Percentiles rank a stretch among this genome's conserved stretches.
Conservation (phyloP, 2,329 filamentous ascomycete genomes). For the Diaporthe sp. region DNA sequence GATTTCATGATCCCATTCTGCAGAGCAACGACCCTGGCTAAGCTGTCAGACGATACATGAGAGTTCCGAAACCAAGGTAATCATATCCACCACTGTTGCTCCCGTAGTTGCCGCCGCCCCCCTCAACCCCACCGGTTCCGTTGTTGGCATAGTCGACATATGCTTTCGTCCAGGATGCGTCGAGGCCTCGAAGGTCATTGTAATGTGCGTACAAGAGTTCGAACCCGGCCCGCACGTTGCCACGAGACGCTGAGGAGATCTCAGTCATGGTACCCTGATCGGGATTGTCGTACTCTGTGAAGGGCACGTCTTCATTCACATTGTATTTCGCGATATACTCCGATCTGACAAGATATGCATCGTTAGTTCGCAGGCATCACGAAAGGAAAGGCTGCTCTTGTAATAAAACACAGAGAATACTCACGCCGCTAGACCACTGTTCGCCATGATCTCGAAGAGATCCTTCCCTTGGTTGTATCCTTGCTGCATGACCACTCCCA, state of each 20-base stretch:
- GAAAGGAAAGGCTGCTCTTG: neutral
- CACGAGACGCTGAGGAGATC: constrained; percentile 52
- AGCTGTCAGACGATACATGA: constrained; percentile 45
- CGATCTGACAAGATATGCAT: constrained; percentile 43
- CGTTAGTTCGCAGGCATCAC: constrained; percentile 22
- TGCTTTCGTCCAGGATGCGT: constrained; percentile 53
- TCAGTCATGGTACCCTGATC: constrained; percentile 49
- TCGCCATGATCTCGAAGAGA: constrained; percentile 49
- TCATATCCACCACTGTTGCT: constrained; percentile 57
- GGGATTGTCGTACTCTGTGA: constrained; percentile 54
- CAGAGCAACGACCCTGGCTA: neutral
- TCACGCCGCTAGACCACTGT: constrained; percentile 54
- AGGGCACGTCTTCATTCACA: constrained; percentile 57
- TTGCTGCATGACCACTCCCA: constrained; percentile 53
- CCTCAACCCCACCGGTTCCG: constrained; percentile 54
- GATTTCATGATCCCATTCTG: neutral
- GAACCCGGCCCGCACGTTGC: constrained; percentile 53
- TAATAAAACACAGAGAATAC: constrained; percentile 11
- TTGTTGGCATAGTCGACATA: constrained; percentile 54
- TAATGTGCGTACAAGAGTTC: constrained; percentile 59
- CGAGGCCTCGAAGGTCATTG: constrained; percentile 51
- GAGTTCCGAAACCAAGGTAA: constrained; percentile 50
- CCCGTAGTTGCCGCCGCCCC: constrained; percentile 60
- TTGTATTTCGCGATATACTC: constrained; percentile 59
- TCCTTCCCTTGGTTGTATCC: constrained; percentile 55